phyloP scores from a whole-genome alignment of 306 rosid species.

The Rubus parviflorus region DNA sequence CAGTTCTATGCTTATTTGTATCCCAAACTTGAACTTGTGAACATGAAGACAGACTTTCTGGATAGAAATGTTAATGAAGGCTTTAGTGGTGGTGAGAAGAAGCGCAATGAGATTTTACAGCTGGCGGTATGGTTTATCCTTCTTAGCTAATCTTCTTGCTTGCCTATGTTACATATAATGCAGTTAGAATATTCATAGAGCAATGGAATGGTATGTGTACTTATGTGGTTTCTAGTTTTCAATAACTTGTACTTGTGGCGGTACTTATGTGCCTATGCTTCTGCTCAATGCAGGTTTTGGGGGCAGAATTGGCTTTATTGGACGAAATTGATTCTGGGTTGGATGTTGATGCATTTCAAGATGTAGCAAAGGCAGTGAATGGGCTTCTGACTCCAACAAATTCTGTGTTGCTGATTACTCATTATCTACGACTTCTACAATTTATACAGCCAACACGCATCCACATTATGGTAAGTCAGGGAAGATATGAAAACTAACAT shows the following conservation, averaged over 20 bases:
- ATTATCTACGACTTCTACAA: slow-evolving; percentile 78
- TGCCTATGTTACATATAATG: not conserved
- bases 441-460: slow-evolving; percentile 68
- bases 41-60: slow-evolving; percentile 88
- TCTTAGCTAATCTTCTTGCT: not conserved
- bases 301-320: slow-evolving; percentile 88
- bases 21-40: slow-evolving; percentile 81
- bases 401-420: slow-evolving; percentile 86
- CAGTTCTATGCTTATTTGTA: slow-evolving; percentile 75
- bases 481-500: slow-evolving; percentile 15
- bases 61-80: slow-evolving; percentile 96
- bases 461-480: slow-evolving; percentile 77
- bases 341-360: slow-evolving; percentile 94
- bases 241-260: not conserved
- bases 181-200: not conserved
- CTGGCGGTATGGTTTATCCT: slow-evolving; percentile 52
- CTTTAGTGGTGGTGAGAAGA: slow-evolving; percentile 93
- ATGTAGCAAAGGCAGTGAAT: slow-evolving; percentile 86
- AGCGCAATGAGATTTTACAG: slow-evolving; percentile 93
- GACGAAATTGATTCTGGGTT: slow-evolving; percentile 98
- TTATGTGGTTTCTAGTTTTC: not conserved
- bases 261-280: not conserved
- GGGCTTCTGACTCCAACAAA: slow-evolving; percentile 63
- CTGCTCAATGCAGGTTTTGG: slow-evolving; percentile 63
- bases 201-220: not conserved